Conservation (phyloP, 192 early-diverging fungal species). For the Gigaspora rosea region DNA sequence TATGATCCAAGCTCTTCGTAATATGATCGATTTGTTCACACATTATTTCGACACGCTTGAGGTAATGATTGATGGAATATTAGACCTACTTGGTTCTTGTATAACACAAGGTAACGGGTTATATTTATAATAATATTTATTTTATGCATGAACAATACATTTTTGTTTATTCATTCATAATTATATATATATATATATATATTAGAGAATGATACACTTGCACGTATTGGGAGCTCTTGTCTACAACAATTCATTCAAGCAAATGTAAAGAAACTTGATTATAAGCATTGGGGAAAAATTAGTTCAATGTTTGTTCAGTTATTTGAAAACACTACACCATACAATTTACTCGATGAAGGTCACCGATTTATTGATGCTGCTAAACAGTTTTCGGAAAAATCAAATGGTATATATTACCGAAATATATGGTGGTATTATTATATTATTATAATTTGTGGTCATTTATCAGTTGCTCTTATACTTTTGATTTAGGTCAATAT, state of each 20-base stretch:
- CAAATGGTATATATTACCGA: background rate
- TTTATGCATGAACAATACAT: conserved; percentile 18
- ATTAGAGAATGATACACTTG: conserved; percentile 83
- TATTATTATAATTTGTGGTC: background rate
- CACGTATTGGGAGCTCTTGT: conserved; percentile 86
- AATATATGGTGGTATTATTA: conserved; percentile 3
- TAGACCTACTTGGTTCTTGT: conserved; percentile 81
- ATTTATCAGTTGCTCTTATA: background rate
- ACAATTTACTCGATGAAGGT: conserved; percentile 63
- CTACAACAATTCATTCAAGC: conserved; percentile 84
- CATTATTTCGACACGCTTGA: conserved; percentile 71
- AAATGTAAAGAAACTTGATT: conserved; percentile 76
- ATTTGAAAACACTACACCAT: conserved; percentile 81
- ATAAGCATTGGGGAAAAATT: conserved; percentile 71
- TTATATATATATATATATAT: too few relatives aligned
- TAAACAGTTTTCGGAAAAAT: conserved; percentile 9
- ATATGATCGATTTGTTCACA: conserved; percentile 83
- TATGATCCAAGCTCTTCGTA: conserved; percentile 87
- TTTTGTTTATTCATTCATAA: background rate
- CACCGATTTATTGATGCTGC: conserved; percentile 39
- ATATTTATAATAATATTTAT: background rate
- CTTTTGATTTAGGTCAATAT: background rate
- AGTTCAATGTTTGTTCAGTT: conserved; percentile 69
- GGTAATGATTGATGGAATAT: conserved; percentile 75
- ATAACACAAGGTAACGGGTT: conserved; percentile 74